phyloP scores from a whole-genome alignment of 371 early-diverging fungal species.

The Syncephalastrum racemosum region DNA sequence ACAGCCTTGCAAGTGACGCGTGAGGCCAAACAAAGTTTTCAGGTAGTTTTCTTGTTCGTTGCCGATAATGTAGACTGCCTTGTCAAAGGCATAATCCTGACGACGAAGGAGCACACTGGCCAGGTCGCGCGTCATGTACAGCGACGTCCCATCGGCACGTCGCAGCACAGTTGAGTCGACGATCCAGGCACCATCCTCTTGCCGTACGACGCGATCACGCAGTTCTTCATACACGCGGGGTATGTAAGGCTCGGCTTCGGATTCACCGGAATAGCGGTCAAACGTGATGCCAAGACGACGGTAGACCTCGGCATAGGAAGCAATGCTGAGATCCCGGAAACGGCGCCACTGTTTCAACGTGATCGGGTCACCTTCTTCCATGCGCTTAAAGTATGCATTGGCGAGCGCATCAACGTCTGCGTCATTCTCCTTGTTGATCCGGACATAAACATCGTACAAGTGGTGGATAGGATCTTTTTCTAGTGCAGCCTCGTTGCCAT shows the following conservation, averaged over 20 bases:
- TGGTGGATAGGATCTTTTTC: slow-evolving; percentile 90
- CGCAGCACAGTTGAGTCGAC: slow-evolving; percentile 77
- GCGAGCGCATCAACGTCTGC: slow-evolving; percentile 71
- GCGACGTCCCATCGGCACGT: slow-evolving; percentile 84
- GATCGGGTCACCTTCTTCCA: slow-evolving; percentile 90
- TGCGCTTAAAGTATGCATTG: slow-evolving; percentile 86
- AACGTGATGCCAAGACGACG: slow-evolving; percentile 87
- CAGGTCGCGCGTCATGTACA: slow-evolving; percentile 96
- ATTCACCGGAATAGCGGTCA: slow-evolving; percentile 97
- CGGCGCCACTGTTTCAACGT: slow-evolving; percentile 79
- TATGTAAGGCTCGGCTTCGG: slow-evolving; percentile 78
- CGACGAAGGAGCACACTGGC: slow-evolving; percentile 87
- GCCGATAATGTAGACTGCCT: slow-evolving; percentile 92
- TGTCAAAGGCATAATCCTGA: slow-evolving; percentile 78
- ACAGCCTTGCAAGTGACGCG: slow-evolving; percentile 58
- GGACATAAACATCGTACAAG: slow-evolving; percentile 94
- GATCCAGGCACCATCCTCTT: slow-evolving; percentile 68
- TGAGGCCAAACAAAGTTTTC: slow-evolving; percentile 89
- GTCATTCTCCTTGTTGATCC: slow-evolving; percentile 76
- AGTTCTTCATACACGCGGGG: slow-evolving; percentile 68
- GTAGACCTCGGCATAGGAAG: slow-evolving; percentile 87
- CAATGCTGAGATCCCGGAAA: slow-evolving; percentile 88
- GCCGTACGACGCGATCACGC: slow-evolving; percentile 11
- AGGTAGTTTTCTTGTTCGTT: slow-evolving; percentile 90
- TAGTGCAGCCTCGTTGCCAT: slow-evolving; percentile 81